phyloP scores from a whole-genome alignment of 345 rosid genomes.

The Linum usitatissimum region DNA sequence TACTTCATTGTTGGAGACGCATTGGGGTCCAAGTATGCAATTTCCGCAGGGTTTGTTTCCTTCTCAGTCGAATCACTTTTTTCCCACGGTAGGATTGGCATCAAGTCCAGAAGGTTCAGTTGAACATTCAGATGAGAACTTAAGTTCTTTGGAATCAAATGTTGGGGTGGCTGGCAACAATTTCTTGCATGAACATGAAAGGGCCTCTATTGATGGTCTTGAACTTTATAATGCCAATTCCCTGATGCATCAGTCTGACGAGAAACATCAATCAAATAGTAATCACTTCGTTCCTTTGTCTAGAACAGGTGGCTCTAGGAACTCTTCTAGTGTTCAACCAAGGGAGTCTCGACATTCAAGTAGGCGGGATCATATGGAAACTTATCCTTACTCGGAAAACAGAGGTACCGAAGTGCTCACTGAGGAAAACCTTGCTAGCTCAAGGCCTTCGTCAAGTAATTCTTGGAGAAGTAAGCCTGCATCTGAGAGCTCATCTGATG shows the following conservation, averaged over 20 bases:
- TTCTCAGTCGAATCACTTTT: conserved; percentile 1
- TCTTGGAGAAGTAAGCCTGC: conserved; percentile 8
- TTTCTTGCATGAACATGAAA: conserved; percentile 6
- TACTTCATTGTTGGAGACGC: background rate
- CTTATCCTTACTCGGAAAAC: background rate
- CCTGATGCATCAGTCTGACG: background rate
- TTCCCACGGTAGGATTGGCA: conserved; percentile 11
- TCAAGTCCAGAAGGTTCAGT: conserved; percentile 8
- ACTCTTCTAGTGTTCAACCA: conserved; percentile 3
- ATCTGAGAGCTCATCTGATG: conserved; percentile 14
- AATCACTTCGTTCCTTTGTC: conserved; percentile 7
- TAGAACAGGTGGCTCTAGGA: conserved; percentile 2
- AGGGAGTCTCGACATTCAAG: background rate
- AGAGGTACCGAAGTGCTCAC: background rate
- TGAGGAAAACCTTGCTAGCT: background rate
- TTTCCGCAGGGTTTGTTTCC: conserved; percentile 9
- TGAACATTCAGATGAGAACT: conserved; percentile 5
- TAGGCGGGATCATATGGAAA: background rate
- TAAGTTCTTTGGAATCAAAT: conserved; percentile 4
- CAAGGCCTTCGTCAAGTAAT: conserved; percentile 8
- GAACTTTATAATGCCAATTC: conserved; percentile 2
- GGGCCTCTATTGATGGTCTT: background rate
- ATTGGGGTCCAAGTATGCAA: conserved; percentile 11
- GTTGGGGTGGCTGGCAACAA: conserved; percentile 7
- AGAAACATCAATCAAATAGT: conserved; percentile 2